These are phyloP conservation scores for Aspergillus ellipticus DNA, from an alignment of 495 filamentous ascomycete genomes.

Conservation along the genomic window DNA sequence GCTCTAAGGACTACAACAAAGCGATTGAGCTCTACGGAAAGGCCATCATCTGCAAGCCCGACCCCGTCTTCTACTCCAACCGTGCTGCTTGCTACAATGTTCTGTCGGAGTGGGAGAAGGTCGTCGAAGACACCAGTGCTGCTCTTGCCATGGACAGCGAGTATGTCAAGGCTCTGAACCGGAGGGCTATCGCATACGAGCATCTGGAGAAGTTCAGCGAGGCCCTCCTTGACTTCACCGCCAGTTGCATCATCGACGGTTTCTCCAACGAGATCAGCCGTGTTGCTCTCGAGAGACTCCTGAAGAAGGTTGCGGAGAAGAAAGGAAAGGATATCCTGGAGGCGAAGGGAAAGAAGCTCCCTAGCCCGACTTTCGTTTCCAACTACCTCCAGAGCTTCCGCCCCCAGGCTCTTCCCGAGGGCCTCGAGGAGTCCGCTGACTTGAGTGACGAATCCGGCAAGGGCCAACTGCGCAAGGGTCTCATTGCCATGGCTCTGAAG, in stretches of 20 bases:
- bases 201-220: constrained; percentile 87
- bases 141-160: constrained; percentile 87
- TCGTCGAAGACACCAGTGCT: constrained; percentile 94
- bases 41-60: constrained; percentile 93
- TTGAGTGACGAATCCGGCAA: constrained; percentile 74
- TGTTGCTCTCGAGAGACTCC: constrained; percentile 81
- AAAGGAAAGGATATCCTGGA: constrained; percentile 85
- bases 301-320: constrained; percentile 95
- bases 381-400: constrained; percentile 99
- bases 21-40: constrained; percentile 94
- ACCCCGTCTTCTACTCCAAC: constrained; percentile 98
- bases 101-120: constrained; percentile 86
- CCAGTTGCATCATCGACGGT: constrained; percentile 96
- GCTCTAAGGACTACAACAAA: constrained; percentile 80
- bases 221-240: constrained; percentile 94
- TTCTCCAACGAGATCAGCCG: constrained; percentile 89
- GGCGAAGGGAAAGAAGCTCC: constrained; percentile 75
- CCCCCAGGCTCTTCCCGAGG: constrained; percentile 68
- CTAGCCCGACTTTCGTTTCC: constrained; percentile 91
- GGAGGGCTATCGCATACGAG: constrained; percentile 93
- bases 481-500: constrained; percentile 75
- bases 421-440: constrained; percentile 75
- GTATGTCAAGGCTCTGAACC: constrained; percentile 97
- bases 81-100: constrained; percentile 97
- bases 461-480: constrained; percentile 77